Evolutionary conservation across 2,329 filamentous ascomycete species (phyloP).

Genomic region (Orbilia ellipsospora): DNA sequence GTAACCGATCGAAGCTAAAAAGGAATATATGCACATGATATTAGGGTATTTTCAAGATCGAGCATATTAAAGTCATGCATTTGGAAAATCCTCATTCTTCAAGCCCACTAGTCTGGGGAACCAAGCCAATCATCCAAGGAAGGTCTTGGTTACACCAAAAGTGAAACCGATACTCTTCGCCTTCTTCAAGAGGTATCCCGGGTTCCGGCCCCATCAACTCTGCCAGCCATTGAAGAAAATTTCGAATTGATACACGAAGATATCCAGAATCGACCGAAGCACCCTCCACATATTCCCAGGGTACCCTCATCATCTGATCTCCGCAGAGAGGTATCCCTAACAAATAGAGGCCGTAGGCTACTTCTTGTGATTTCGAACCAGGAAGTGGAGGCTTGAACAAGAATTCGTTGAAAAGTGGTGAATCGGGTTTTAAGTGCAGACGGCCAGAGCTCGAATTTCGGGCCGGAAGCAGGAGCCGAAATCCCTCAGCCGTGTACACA

Average conservation of each 20-base stretch:
- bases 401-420: conserved; percentile 23
- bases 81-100: too few species aligned
- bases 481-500: conserved; percentile 19
- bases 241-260: conserved; percentile 19
- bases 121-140: conserved; percentile 8
- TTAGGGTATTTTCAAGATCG: too few species aligned
- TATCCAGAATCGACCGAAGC: conserved; percentile 19
- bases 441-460: neutral
- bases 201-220: conserved; percentile 24
- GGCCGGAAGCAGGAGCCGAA: conserved; percentile 17
- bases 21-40: too few species aligned
- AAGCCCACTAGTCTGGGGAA: too few species aligned
- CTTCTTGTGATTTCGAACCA: neutral
- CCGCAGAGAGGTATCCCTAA: conserved; percentile 26
- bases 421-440: conserved; percentile 8
- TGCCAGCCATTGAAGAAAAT: conserved; percentile 22
- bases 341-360: conserved; percentile 10
- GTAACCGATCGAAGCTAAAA: too few species aligned
- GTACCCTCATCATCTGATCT: conserved; percentile 18
- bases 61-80: too few species aligned
- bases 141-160: conserved; percentile 28
- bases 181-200: conserved; percentile 14
- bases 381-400: conserved; percentile 5
- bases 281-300: conserved; percentile 27
- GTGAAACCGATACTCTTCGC: conserved; percentile 18